phyloP scores from a whole-genome alignment of 2,329 filamentous ascomycete genomes.

The Clarireedia monteithiana region DNA sequence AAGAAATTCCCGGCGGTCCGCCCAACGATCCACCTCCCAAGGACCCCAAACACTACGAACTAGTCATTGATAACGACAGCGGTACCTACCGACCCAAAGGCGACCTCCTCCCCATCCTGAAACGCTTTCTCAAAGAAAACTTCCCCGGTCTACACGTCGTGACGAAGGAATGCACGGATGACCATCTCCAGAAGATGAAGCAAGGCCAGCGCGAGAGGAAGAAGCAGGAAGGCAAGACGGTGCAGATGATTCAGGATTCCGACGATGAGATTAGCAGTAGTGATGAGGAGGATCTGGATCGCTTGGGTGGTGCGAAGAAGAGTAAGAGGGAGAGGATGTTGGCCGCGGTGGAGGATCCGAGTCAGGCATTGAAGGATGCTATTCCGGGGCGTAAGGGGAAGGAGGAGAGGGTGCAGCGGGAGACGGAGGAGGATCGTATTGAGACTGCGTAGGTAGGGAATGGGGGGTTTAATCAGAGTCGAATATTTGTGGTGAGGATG shows the following conservation, averaged over 20 bases:
- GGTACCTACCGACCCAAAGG: constrained; percentile 89
- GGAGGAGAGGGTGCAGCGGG: constrained; percentile 15
- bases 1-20: constrained; percentile 40
- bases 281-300: constrained; percentile 30
- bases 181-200: constrained; percentile 69
- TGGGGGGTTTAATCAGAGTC: neutral
- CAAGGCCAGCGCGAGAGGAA: constrained; percentile 65
- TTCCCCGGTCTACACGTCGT: constrained; percentile 71
- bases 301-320: constrained; percentile 27
- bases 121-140: constrained; percentile 61
- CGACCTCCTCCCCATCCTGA: constrained; percentile 62
- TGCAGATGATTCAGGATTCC: constrained; percentile 50
- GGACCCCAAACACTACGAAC: constrained; percentile 60
- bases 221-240: constrained; percentile 48
- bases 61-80: constrained; percentile 91
- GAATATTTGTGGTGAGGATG: neutral
- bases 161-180: constrained; percentile 70
- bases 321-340: constrained; percentile 46
- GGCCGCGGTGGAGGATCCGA: constrained; percentile 34
- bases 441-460: neutral
- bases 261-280: constrained; percentile 27
- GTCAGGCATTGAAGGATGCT: constrained; percentile 15
- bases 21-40: constrained; percentile 36
- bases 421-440: constrained; percentile 14
- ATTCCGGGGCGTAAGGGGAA: constrained; percentile 19